Base-by-base conservation (phyloP, 345 rosid genomes). In the Excoecaria cochinchinensis region DNA sequence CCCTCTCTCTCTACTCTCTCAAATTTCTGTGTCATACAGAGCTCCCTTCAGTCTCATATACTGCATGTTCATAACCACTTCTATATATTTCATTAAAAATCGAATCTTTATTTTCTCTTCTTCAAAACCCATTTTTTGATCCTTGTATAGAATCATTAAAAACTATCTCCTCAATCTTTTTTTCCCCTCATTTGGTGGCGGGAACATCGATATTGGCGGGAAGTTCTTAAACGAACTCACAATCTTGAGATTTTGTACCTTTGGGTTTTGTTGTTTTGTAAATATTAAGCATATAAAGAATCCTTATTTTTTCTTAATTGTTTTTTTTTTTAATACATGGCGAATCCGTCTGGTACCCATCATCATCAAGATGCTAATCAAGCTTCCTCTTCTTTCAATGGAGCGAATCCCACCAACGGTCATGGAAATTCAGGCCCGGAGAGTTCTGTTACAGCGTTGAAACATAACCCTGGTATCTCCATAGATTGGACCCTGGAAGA, bases 381-480 rank as follows among this genome's bases (percentile, higher is more conserved):
- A 24, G 71, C 82, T 44, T 65, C 82, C 9, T 82, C 85, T 71
- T 76, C 84, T 51, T 84, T 85, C 82, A 81, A 58, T 80, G 85
- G 84, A 19, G 67, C 73, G 19, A 76, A 74, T 60, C 84, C 84
- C 6, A 77, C 52, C 73, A 69, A 70, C 71, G 80, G 78, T 17
- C 70, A 72, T 69, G 79, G 78, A 31, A 73, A 72, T 72, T 65
- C 82, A 25, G 59, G 42, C 17, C 69, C 71, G 4, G 89, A 82
- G 13, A 80, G 74, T 70, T 69, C 78, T 69, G 76, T 78, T 69
- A 42, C 84, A 24, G 64, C 67, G 48, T 66, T 88, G 86, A 83
- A 77, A 85, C 91, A 90, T 72, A 90, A 88, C 74, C 94, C 90
- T 1, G 91, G 89, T 25, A 84, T 90, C 74, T 85, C 91, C 51